A percentile compares a stretch with the other conserved stretches of the same genome.
phyloP scores from a whole-genome alignment of 768 basidiomycete genomes.

The Rhodotorula babjevae region DNA sequence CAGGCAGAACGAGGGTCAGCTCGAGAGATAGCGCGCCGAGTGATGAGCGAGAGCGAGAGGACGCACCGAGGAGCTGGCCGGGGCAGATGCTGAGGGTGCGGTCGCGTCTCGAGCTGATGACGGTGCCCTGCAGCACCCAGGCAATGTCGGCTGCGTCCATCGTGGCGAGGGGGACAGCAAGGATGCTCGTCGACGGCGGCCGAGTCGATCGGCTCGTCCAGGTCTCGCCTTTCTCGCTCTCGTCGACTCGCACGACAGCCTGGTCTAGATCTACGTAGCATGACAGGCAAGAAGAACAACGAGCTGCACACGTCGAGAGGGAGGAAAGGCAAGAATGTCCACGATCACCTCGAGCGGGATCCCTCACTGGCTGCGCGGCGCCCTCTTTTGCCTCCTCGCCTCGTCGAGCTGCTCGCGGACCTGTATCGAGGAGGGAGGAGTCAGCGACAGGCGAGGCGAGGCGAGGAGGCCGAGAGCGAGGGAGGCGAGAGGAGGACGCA shows the following conservation, averaged over 20 bases:
- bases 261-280: too few species aligned
- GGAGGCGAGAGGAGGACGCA: constrained; percentile 45
- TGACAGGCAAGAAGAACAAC: too few species aligned
- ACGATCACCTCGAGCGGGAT: too few species aligned
- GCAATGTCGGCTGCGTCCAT: neutral
- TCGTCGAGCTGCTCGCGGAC: constrained; percentile 27
- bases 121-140: neutral
- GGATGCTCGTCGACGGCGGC: too few species aligned
- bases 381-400: constrained; percentile 3
- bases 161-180: neutral
- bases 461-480: too few species aligned
- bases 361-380: neutral
- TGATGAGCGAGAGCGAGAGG: neutral
- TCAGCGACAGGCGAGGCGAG: neutral
- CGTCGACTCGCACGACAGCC: too few species aligned
- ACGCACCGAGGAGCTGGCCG: constrained; percentile 11
- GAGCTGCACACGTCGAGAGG: too few species aligned
- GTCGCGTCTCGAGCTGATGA: neutral
- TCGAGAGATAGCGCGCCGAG: neutral
- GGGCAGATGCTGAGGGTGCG: constrained; percentile 14
- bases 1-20: neutral
- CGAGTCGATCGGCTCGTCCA: too few species aligned
- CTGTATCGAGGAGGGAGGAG: neutral
- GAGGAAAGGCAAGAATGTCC: too few species aligned
- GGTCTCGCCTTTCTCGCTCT: too few species aligned